Base-by-base conservation (phyloP, 208 protist species). In the Endotrypanum monterogeii region DNA sequence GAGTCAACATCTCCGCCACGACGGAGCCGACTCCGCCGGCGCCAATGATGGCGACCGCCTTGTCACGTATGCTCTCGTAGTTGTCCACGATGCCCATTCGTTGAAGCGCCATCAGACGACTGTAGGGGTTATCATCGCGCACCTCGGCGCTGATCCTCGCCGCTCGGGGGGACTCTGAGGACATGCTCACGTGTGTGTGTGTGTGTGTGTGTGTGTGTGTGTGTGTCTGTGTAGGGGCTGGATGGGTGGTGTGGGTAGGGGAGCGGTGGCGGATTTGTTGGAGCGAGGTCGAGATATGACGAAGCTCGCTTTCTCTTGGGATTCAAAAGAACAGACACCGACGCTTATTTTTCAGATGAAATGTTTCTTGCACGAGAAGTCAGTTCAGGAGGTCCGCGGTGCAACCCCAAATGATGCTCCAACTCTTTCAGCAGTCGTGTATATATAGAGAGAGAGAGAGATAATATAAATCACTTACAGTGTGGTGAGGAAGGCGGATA, bases 11-110 rank as follows among this genome's bases (percentile, higher is more conserved):
- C 78, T 99, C 98, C 1, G 97, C 96, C n/a, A 97, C 94, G n/a
- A 99, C 98, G 57, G 85, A 93, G 67, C 98, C 98, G 18, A 99
- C 97, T 57, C 98, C 98, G 41, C 98, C 98, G 16, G 98, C 86
- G 56, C 98, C 98, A 62, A 99, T 92, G 65, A 99, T 85, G 28
- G 93, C 88, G 56, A 99, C 93, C 46, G 93, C 84, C 58, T 90
- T 94, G 62, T 95, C 71, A 30, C 97, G 94, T 71, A 99, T 99
- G 32, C 82, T 57, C 62, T 94, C 97, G 83, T 99, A 99, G 76
- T 99, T 92, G 46, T 98, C 89, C 7, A 99, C 98, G 57, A 99
- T 95, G 54, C 98, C 98, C 98, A 99, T 99, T 37, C 92, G 80
- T 79, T 99, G 97, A 20, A 99, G 86, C 16, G 98, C 98, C 97